Base-by-base conservation (phyloP, 176 grass and related monocot genomes). In the Phragmites australis region DNA sequence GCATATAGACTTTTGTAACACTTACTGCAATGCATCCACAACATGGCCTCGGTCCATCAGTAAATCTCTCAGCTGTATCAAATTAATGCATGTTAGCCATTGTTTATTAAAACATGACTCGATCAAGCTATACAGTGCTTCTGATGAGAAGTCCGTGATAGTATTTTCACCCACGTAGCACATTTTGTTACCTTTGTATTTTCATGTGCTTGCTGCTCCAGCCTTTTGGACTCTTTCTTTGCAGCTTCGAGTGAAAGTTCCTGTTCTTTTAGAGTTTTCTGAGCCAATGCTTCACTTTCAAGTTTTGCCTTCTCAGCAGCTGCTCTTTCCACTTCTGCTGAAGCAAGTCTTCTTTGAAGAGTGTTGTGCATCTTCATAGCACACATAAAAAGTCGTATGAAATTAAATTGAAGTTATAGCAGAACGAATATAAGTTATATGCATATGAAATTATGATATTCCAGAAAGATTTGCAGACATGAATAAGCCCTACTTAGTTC, bases 11-110 rank as follows among this genome's bases (percentile, higher is more conserved):
- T 13, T 43, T n/a, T 4, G 22, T 3, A 77, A 61, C 26, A 92
- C 89, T 94, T 85, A 94, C 94, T 90, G 89, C 60, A 97, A 82
- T 41, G 74, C 73, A 90, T 97, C 87, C 40, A 97, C 91, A 52
- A 74, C 68, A 68, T 54, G 83, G 31, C 89, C 85, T 30, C 80
- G 57, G 22, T 97, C 89, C 74, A 82, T 81, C 51, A 97, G 83
- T 76, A 87, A 82, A 47, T 85, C 83, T 78, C 83, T 88, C 80
- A 97, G 74, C 91, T 97, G 84, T 53, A 97, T 73, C 43, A 92
- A 64, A 68, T n/a, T 14, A 72, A 74, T 22, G 60, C 23, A 56
- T 41, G 54, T 88, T 68, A 83, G 59, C 12, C 21, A 26, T 32
- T 40, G 30, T 23, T 60, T 80, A 3, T 29, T 16, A 55, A 65